Conservation (phyloP, 805 yeast genomes). For the Wickerhamomyces alni region DNA sequence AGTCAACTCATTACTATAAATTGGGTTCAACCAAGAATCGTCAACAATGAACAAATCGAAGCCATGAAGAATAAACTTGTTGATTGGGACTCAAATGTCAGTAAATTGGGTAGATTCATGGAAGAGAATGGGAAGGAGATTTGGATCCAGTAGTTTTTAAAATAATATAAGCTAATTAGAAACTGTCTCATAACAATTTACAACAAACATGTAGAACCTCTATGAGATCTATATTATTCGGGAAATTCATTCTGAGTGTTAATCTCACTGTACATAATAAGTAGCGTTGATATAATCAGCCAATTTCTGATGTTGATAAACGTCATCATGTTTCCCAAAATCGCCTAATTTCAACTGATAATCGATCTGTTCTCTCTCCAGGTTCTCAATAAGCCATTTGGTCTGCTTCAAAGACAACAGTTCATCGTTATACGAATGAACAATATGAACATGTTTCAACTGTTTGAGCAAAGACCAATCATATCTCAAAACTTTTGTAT, state of each 20-base stretch:
- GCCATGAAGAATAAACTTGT: slow-evolving; percentile 67
- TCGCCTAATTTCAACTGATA: slow-evolving; percentile 26
- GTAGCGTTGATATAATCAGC: slow-evolving; percentile 25
- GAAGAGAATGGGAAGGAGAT: slow-evolving; percentile 55
- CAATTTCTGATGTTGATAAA: slow-evolving; percentile 39
- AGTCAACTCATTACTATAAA: slow-evolving; percentile 69
- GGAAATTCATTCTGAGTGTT: no score
- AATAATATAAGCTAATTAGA: not conserved
- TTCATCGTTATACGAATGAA: slow-evolving; percentile 67
- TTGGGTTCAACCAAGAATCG: slow-evolving; percentile 96
- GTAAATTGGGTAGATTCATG: slow-evolving; percentile 55
- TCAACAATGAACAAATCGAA: slow-evolving; percentile 74
- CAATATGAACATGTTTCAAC: slow-evolving; percentile 27
- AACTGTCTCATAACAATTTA: no score
- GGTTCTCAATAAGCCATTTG: slow-evolving; percentile 28
- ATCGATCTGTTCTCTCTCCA: slow-evolving; percentile 19
- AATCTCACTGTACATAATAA: slow-evolving; percentile 4
- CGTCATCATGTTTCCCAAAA: slow-evolving; percentile 64
- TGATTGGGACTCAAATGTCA: slow-evolving; percentile 76
- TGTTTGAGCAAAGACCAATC: slow-evolving; percentile 3
- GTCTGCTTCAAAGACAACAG: slow-evolving; percentile 51
- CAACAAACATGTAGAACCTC: no score
- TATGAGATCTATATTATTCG: not conserved
- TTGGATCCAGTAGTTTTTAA: slow-evolving; percentile 39
- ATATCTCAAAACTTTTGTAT: slow-evolving; percentile 16